phyloP scores from a whole-genome alignment of 1,139 yeast species.

The Yamadazyma diospyri region DNA sequence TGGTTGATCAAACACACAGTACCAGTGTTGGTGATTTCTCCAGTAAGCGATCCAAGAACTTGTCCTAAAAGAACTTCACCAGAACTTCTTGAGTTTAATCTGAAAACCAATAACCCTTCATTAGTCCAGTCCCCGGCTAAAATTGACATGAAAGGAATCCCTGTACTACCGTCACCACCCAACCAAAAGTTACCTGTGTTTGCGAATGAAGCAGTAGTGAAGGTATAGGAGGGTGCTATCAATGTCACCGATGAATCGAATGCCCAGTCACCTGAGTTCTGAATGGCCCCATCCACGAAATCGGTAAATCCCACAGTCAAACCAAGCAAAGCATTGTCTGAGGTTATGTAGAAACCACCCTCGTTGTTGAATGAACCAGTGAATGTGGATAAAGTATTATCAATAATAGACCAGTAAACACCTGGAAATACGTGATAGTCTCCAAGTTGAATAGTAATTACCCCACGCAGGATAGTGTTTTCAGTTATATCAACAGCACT shows the following conservation, averaged over 20 bases:
- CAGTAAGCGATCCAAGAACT: conserved; percentile 9
- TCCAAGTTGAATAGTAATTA: conserved; percentile 17
- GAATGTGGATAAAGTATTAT: conserved; percentile 23
- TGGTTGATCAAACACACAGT: conserved; percentile 24
- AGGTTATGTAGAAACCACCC: conserved; percentile 22
- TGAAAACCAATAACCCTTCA: conserved; percentile 17
- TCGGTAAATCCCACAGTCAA: conserved; percentile 11
- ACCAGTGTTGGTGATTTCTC: conserved; percentile 20
- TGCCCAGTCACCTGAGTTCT: conserved; percentile 8
- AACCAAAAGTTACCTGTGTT: conserved; percentile 16
- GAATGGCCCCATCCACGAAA: conserved; percentile 10
- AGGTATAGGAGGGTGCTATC: conserved; percentile 14
- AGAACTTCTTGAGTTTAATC: conserved; percentile 13
- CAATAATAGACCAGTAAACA: conserved; percentile 31
- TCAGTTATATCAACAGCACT: conserved; percentile 8
- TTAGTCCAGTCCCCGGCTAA: conserved; percentile 18
- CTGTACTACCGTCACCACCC: conserved; percentile 15
- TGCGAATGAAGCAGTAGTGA: conserved; percentile 15
- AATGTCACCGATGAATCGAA: conserved; percentile 8
- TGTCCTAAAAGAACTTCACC: conserved; percentile 18
- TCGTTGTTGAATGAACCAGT: conserved; percentile 20
- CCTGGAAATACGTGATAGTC: conserved; percentile 20
- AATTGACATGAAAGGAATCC: conserved; percentile 15
- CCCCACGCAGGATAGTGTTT: conserved; percentile 12
- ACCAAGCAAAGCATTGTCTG: conserved; percentile 10